Percentiles rank a stretch among this genome's conserved stretches.
Evolutionary conservation across 345 rosid genomes (phyloP).

Genomic region (Camelina laxa): DNA sequence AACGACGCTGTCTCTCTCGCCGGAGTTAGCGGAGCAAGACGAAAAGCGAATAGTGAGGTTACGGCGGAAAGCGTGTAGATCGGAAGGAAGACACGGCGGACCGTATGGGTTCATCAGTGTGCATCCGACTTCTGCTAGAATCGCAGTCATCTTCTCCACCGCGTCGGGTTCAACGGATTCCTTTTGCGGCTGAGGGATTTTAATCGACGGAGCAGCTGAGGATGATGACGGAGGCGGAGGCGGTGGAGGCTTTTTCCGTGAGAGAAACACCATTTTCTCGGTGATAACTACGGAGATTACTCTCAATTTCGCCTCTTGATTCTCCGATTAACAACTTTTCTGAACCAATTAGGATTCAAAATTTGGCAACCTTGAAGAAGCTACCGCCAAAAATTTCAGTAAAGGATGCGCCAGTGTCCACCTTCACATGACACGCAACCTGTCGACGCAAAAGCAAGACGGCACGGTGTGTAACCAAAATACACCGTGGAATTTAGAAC

Average conservation of each 20-base stretch:
- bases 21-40: slow-evolving; percentile 36
- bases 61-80: slow-evolving; percentile 61
- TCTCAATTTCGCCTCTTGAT: background rate
- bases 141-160: slow-evolving; percentile 57
- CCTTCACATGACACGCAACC: slow-evolving; percentile 16
- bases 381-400: slow-evolving; percentile 32
- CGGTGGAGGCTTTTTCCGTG: slow-evolving; percentile 52
- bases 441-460: background rate
- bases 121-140: slow-evolving; percentile 80
- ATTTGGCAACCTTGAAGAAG: slow-evolving; percentile 30
- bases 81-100: slow-evolving; percentile 74
- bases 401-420: slow-evolving; percentile 19
- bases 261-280: slow-evolving; percentile 61
- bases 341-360: slow-evolving; percentile 16
- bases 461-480: slow-evolving; percentile 14
- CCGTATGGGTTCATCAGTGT: slow-evolving; percentile 65
- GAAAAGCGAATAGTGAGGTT: slow-evolving; percentile 60
- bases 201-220: slow-evolving; percentile 48
- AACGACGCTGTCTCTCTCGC: slow-evolving; percentile 28
- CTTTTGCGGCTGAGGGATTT: slow-evolving; percentile 49
- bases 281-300: background rate
- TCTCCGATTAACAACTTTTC: slow-evolving; percentile 24
- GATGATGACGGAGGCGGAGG: slow-evolving; percentile 50
- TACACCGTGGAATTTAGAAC: background rate
- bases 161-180: slow-evolving; percentile 39